These are phyloP conservation scores for Bromus sterilis DNA, from an alignment of 176 grass and related monocot species.

Conservation along the genomic window DNA sequence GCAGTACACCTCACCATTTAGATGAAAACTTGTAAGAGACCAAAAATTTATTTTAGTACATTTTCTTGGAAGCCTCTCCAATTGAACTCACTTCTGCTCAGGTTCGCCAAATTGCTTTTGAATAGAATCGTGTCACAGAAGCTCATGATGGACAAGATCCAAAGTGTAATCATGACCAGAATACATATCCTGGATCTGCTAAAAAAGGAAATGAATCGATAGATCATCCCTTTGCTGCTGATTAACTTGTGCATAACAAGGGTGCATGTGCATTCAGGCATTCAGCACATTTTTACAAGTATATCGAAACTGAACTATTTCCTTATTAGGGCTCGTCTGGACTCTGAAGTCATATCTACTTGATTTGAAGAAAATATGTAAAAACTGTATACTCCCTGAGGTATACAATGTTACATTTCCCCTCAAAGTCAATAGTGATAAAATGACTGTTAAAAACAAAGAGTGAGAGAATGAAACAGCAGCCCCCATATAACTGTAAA, in stretches of 20 bases:
- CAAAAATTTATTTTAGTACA: not conserved
- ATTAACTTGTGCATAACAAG: not conserved
- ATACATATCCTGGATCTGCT: not conserved
- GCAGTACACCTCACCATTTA: not conserved
- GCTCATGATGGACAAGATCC: not conserved
- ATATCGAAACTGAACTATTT: not conserved
- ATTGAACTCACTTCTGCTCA: too few relatives aligned
- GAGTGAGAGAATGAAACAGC: conserved; percentile 8
- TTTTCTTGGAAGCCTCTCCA: too few relatives aligned
- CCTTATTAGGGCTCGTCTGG: not conserved
- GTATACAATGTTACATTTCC: not conserved
- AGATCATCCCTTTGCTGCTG: not conserved
- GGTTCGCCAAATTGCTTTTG: not conserved
- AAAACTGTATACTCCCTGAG: not conserved
- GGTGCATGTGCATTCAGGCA: not conserved
- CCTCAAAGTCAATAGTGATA: not conserved
- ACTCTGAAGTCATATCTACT: not conserved
- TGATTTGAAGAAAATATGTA: not conserved
- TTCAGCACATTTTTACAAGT: not conserved
- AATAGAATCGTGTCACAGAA: not conserved
- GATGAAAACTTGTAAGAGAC: not conserved
- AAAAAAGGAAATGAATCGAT: not conserved
- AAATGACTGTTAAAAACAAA: not conserved
- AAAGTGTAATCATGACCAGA: not conserved
- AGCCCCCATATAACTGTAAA: conserved; percentile 35